Base-by-base conservation (phyloP, 208 protist species). In the Dictyostelium gargantuum region DNA sequence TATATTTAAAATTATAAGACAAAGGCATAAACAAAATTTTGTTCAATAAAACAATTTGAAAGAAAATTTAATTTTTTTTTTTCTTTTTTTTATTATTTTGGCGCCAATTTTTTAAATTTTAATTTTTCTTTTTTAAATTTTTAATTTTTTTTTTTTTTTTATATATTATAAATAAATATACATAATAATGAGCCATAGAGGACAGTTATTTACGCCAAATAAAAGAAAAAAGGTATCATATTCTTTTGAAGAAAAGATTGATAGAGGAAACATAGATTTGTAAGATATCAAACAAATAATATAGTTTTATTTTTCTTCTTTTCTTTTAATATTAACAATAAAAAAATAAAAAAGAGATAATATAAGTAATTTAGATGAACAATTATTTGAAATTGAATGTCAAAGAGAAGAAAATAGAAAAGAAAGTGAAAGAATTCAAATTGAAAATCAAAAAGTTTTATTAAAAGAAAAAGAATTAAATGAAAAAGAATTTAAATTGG, bases 401-500 rank as follows among this genome's bases (percentile, higher is more conserved):
- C 19, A 19, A 35, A 77, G 44, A 77, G 72, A 77, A 23, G 72
- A 77, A 2, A 77, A 52, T 54, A 86, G 66, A 66, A 10, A 50
- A 63, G 66, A 86, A 38, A 77, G 19, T 13, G 48, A 77, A 23
- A 29, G 42, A 77, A 56, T 86, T 8, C 5, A n/a, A 35, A 10
- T 63, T 35, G 46, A 29, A 35, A 6, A 40, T n/a, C 32, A 63
- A 48, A 73, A 48, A 32, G 6, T 86, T 1, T 19, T 29, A 58
- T 32, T 74, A 42, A 17, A 66, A 46, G 80, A 85, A 42, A 61
- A 85, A 6, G 42, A 54, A 56, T 42, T 85, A 23, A 76, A 85
- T 29, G 58, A 76, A 52, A 70, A 46, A 42, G 80, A 86, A 48
- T 77, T 77, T 40, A 32, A n/a, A 26, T 77, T 86, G 32, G 81